A percentile compares a stretch with the other conserved stretches of the same genome.
phyloP scores from a whole-genome alignment of 2,329 filamentous ascomycete genomes.

The Apiospora saccharicola region DNA sequence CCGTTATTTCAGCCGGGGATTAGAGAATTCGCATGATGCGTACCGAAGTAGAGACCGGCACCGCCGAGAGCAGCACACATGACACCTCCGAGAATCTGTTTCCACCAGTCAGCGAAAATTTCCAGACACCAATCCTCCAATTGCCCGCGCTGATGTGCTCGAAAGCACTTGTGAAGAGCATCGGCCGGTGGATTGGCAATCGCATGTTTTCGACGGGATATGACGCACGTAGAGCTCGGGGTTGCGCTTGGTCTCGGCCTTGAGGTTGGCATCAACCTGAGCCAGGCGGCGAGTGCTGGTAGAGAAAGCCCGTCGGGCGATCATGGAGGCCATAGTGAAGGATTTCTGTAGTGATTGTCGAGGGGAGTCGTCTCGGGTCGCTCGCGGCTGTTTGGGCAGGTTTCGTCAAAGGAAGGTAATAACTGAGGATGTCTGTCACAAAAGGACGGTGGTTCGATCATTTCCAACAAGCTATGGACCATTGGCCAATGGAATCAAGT shows the following conservation, averaged over 20 bases:
- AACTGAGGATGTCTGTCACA: conserved; percentile 17
- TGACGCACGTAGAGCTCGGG: conserved; percentile 56
- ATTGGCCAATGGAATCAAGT: conserved; percentile 4
- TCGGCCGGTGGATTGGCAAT: neutral
- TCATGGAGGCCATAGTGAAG: conserved; percentile 62
- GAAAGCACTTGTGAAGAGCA: neutral
- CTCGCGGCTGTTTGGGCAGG: conserved; percentile 11
- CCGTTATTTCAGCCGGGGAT: conserved; percentile 19
- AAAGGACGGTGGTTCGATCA: conserved; percentile 20
- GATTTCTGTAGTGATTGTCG: neutral
- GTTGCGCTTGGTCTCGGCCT: conserved; percentile 65
- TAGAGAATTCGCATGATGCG: conserved; percentile 35
- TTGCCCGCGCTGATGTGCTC: neutral
- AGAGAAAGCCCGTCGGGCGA: conserved; percentile 63
- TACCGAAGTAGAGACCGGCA: conserved; percentile 90
- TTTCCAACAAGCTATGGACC: conserved; percentile 9
- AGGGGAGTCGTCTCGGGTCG: conserved; percentile 2
- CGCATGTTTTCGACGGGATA: conserved; percentile 28
- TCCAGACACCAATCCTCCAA: neutral
- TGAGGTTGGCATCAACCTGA: conserved; percentile 51
- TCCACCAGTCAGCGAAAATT: conserved; percentile 4
- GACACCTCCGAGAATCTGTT: conserved; percentile 85
- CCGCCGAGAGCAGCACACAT: conserved; percentile 89
- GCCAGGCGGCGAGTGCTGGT: conserved; percentile 61
- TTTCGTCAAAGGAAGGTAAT: conserved; percentile 1